Conservation (phyloP, 2,329 filamentous ascomycete genomes). For the Pyrenophora seminiperda region DNA sequence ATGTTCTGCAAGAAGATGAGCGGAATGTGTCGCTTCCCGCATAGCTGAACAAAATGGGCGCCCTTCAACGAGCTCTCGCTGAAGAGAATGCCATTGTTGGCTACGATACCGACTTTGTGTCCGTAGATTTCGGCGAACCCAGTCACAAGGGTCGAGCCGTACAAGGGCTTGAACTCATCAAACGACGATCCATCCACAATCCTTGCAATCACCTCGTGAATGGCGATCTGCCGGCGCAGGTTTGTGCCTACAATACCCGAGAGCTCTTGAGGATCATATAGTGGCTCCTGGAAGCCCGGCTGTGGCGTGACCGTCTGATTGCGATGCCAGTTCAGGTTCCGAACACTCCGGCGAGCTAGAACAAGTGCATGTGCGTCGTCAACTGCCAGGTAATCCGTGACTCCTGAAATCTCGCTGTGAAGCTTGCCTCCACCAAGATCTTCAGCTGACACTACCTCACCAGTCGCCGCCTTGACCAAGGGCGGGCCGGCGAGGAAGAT, state of each 20-base stretch:
- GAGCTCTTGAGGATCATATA: slow-evolving; percentile 80
- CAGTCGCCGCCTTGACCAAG: slow-evolving; percentile 93
- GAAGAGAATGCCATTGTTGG: slow-evolving; percentile 96
- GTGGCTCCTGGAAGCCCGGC: slow-evolving; percentile 69
- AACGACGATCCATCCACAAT: slow-evolving; percentile 91
- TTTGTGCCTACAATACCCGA: slow-evolving; percentile 90
- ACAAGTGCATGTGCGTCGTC: slow-evolving; percentile 91
- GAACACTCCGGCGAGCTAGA: slow-evolving; percentile 79
- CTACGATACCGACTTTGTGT: slow-evolving; percentile 87
- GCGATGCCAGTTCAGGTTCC: slow-evolving; percentile 86
- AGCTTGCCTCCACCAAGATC: slow-evolving; percentile 88
- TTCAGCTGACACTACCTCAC: slow-evolving; percentile 87
- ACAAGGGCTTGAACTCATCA: slow-evolving; percentile 91
- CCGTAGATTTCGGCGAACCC: slow-evolving; percentile 89
- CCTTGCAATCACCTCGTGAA: slow-evolving; percentile 88
- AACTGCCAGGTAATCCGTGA: slow-evolving; percentile 93
- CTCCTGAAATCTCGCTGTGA: slow-evolving; percentile 88
- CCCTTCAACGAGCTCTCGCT: slow-evolving; percentile 88
- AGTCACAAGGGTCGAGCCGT: slow-evolving; percentile 86
- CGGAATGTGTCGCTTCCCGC: slow-evolving; percentile 85
- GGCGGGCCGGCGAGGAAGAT: slow-evolving; percentile 96
- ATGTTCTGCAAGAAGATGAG: slow-evolving; percentile 97
- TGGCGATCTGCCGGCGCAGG: slow-evolving; percentile 80
- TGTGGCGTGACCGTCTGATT: slow-evolving; percentile 40
- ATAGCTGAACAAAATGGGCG: slow-evolving; percentile 95